A percentile compares a stretch with the other conserved stretches of the same genome.
phyloP scores from a whole-genome alignment of 2,329 filamentous ascomycete species.

The Arachnomyces sp. region DNA sequence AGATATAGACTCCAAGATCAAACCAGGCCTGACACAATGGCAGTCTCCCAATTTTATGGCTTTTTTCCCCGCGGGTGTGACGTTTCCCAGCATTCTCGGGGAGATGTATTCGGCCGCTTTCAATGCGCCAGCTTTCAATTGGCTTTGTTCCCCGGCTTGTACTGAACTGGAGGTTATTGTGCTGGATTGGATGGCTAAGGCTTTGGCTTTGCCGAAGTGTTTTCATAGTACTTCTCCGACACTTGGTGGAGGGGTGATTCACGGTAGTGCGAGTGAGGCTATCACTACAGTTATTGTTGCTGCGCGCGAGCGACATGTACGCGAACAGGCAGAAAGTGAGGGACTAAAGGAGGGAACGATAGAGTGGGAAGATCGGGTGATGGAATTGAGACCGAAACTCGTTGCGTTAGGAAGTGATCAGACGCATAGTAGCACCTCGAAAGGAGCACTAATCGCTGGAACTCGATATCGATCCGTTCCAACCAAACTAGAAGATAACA shows the following conservation, averaged over 20 bases:
- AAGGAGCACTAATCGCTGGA: conserved; percentile 77
- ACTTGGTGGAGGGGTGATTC: conserved; percentile 80
- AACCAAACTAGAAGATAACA: conserved; percentile 54
- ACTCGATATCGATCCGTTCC: conserved; percentile 68
- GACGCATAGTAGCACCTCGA: conserved; percentile 76
- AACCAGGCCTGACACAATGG: conserved; percentile 92
- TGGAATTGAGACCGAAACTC: conserved; percentile 58
- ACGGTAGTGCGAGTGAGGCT: conserved; percentile 82
- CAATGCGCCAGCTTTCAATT: conserved; percentile 89
- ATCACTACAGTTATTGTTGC: conserved; percentile 80
- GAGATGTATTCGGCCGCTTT: conserved; percentile 89
- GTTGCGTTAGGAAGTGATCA: conserved; percentile 74
- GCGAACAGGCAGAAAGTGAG: conserved; percentile 47
- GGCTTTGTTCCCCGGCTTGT: conserved; percentile 85
- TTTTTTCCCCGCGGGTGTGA: conserved; percentile 78
- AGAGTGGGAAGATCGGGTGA: conserved; percentile 62
- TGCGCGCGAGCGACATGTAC: conserved; percentile 70
- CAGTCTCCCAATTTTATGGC: conserved; percentile 92
- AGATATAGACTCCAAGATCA: conserved; percentile 77
- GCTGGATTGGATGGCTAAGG: conserved; percentile 79
- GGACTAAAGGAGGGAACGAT: conserved; percentile 37
- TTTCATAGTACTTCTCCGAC: conserved; percentile 62
- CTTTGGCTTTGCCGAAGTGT: conserved; percentile 62
- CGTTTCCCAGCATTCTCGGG: conserved; percentile 76
- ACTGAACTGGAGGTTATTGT: conserved; percentile 92